A percentile compares a stretch with the other conserved stretches of the same genome.
These are phyloP conservation scores for Fusarium hainanense DNA, from an alignment of 2,329 filamentous ascomycete genomes.

Conservation along the genomic window DNA sequence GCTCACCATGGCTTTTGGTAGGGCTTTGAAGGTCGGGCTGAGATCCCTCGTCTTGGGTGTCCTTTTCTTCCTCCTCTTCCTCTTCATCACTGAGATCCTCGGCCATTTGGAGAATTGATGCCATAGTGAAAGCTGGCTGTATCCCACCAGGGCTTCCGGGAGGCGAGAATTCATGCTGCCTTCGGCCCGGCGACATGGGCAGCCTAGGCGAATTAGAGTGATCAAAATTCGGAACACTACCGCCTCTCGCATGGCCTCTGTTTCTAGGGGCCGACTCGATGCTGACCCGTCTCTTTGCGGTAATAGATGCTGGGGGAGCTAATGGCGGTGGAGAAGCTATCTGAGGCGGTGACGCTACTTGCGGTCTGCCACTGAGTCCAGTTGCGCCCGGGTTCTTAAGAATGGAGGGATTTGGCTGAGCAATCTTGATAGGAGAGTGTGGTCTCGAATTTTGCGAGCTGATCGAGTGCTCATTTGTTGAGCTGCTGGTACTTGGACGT, in stretches of 20 bases:
- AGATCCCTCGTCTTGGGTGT: slow-evolving; percentile 46
- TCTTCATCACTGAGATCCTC: slow-evolving; percentile 60
- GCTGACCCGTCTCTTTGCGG: slow-evolving; percentile 56
- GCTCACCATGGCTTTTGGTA: slow-evolving; percentile 66
- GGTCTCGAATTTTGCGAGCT: slow-evolving; percentile 55
- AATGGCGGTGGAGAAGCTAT: slow-evolving; percentile 53
- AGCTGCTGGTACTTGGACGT: slow-evolving; percentile 53
- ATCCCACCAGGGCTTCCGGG: slow-evolving; percentile 48
- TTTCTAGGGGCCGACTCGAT: slow-evolving; percentile 54
- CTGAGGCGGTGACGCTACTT: slow-evolving; percentile 52
- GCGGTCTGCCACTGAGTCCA: slow-evolving; percentile 44
- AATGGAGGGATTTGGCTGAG: slow-evolving; percentile 38
- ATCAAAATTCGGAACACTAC: slow-evolving; percentile 54
- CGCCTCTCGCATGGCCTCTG: slow-evolving; percentile 55
- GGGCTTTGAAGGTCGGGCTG: slow-evolving; percentile 63
- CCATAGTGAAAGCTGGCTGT: slow-evolving; percentile 59
- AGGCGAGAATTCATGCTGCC: slow-evolving; percentile 54
- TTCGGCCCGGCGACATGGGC: slow-evolving; percentile 46
- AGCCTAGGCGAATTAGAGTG: slow-evolving; percentile 51
- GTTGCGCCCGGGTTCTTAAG: slow-evolving; percentile 35
- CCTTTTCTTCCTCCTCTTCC: slow-evolving; percentile 48
- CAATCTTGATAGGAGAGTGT: slow-evolving; percentile 62
- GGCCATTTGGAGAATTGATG: slow-evolving; percentile 66
- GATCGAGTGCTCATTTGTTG: slow-evolving; percentile 34
- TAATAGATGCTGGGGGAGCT: slow-evolving; percentile 46